Base-by-base conservation (phyloP, 768 basidiomycete genomes). In the Mycena indigotica region DNA sequence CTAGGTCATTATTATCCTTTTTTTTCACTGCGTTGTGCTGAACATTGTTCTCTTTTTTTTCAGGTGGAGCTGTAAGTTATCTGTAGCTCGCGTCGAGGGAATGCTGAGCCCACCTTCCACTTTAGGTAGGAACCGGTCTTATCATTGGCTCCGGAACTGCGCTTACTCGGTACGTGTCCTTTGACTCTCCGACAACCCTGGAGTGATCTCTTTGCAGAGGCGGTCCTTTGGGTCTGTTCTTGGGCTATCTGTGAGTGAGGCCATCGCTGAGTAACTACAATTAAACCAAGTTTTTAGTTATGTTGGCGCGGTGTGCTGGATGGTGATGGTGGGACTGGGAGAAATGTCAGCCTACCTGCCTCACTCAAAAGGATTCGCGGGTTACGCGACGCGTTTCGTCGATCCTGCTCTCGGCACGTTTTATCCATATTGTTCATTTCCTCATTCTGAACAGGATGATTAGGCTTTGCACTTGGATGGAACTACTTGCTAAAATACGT, bases 301-400 rank as follows among this genome's bases (percentile, higher is more conserved):
- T 57, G 78, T 86, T 49, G 83, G 85, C 16, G 70, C 81, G 44
- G 74, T 85, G 23, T 84, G 83, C 67, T 84, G 82, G 68, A 71
- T 86, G 53, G 85, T 84, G 54, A 84, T 85, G 82, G 71, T 82
- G 38, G 75, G 79, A 8, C 73, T 81, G 4, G 79, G 80, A 52
- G 80, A 80, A 66, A 80, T 81, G 78, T 76, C 80, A 21, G 73
- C 79, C 15, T 81, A 76, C 64, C 67, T 82, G 38, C 83, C 83
- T 16, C 83, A 84, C 70, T 86, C 86, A 69, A 83, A 83, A 60
- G 85, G 83, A 2, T 81, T 80, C 55, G 71, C 80, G 52, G 84
- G 84, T 2, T 85, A 86, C 64, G 84, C 85, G 0, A 81, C 84
- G 2, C 81, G 86, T 48, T 86, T 85, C 63, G 81, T 83, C 21